These are phyloP conservation scores for Vigna trinervia DNA, from an alignment of 306 rosid genomes.

Conservation along the genomic window DNA sequence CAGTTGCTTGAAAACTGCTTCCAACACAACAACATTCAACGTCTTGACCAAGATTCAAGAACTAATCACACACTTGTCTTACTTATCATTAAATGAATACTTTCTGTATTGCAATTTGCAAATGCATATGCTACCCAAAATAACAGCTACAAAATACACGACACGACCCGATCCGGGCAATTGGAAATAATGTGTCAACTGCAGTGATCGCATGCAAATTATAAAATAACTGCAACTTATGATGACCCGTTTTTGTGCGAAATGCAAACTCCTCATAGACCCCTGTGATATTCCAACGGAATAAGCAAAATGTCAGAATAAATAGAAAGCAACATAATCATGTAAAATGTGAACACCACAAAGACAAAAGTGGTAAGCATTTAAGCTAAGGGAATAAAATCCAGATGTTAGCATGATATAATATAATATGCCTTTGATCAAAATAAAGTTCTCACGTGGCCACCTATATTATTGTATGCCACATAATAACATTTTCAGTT, in stretches of 20 bases:
- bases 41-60: slow-evolving; percentile 16
- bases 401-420: not conserved
- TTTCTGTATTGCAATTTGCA: slow-evolving; percentile 2
- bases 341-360: slow-evolving; percentile 10
- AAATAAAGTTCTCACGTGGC: not conserved
- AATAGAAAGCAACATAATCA: slow-evolving; percentile 5
- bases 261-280: slow-evolving; percentile 45
- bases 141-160: slow-evolving; percentile 14
- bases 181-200: slow-evolving; percentile 18
- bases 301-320: slow-evolving; percentile 35
- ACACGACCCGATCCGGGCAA: not conserved
- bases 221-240: slow-evolving; percentile 33
- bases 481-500: slow-evolving; percentile 3
- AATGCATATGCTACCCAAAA: slow-evolving; percentile 21
- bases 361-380: not conserved
- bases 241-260: slow-evolving; percentile 5
- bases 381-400: slow-evolving; percentile 6
- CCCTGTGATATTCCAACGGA: slow-evolving; percentile 48
- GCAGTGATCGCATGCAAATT: not conserved
- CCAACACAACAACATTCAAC: not conserved
- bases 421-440: not conserved
- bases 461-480: not conserved
- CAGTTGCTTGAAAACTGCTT: not conserved
- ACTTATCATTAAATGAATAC: not conserved
- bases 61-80: not conserved